Base-by-base conservation (phyloP, 306 rosid species). In the Castanea mollissima region DNA sequence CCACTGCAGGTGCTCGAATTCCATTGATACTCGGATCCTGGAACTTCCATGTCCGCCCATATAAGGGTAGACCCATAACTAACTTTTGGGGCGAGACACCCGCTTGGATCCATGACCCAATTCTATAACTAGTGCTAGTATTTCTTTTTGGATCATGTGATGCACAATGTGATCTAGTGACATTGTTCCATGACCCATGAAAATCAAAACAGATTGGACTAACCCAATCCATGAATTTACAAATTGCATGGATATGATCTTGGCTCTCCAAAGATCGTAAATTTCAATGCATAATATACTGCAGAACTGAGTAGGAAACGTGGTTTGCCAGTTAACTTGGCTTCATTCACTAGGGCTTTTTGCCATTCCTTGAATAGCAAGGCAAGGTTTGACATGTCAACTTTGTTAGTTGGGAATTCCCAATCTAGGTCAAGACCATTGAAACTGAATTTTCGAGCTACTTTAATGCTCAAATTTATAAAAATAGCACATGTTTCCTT, bases 191-290 rank as follows among this genome's bases (percentile, higher is more conserved):
- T 0, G 89, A 32, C 1, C 99, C 97, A 23, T 91, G 91, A 63
- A 81, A 94, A 18, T 94, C 97, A 16, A 82, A 92, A 82, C 91
- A 90, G 97, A 94, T 94, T 1, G 93, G 91, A 8, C 86, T 90
- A 0, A 83, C 87, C 95, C 96, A 92, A 49, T 94, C 99, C 59
- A 92, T 27, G 13, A 81, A 88, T 1, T 81, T 27, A 0, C 32
- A 1, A 6, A 92, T 89, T 0, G 88, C 86, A 13, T 73, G 97
- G 97, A 13, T 91, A 91, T 0, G 92, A 78, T 46, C 90, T 81
- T 0, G 89, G 79, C 5, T 46, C 27, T 1, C 83, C 92, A 1
- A 69, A 52, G 1, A 21, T 14, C 1, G 0, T 27, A 2, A 91
- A 85, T 0, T 80, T 80, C 0, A 85, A 55, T 15, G 96, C 84